Evolutionary conservation across 1,284 basidiomycete species (phyloP).

Genomic region (Melampsora abietis-canadensis): DNA sequence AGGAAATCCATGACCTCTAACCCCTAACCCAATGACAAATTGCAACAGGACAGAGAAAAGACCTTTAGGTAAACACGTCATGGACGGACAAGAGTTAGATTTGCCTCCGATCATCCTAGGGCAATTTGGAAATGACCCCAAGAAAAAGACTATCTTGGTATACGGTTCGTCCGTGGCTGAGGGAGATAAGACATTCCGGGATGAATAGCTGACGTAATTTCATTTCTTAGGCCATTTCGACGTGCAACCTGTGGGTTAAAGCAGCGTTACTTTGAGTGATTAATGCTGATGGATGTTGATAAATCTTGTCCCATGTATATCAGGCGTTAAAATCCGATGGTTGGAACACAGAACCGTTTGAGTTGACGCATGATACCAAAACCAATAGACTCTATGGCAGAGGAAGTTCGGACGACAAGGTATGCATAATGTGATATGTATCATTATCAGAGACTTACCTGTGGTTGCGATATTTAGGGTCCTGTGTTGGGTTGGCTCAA

Average conservation of each 20-base stretch:
- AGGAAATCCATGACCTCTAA: too few relatives aligned
- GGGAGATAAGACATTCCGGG: conserved; percentile 1
- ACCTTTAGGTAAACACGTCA: conserved; percentile 66
- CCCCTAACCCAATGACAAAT: conserved; percentile 44
- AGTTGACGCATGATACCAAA: conserved; percentile 66
- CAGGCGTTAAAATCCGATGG: conserved; percentile 68
- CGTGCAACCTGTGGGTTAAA: conserved; percentile 54
- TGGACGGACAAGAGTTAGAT: conserved; percentile 72
- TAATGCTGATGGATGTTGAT: conserved; percentile 42
- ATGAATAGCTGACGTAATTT: neutral
- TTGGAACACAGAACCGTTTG: conserved; percentile 77
- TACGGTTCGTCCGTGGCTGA: conserved; percentile 61
- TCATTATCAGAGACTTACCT: too few relatives aligned
- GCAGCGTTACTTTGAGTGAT: neutral
- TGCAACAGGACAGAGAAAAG: conserved; percentile 44
- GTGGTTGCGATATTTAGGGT: conserved; percentile 55
- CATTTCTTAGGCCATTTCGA: conserved; percentile 51
- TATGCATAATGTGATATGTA: too few relatives aligned
- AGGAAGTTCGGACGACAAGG: conserved; percentile 85
- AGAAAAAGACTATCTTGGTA: conserved; percentile 82
- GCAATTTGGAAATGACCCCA: conserved; percentile 66
- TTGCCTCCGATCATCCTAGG: conserved; percentile 88
- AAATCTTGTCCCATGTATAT: conserved; percentile 44
- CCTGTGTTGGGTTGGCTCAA: conserved; percentile 87
- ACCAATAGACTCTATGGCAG: conserved; percentile 78